Percentiles rank a stretch among this genome's conserved stretches.
Evolutionary conservation across 805 yeast genomes (phyloP).

Genomic region (Teunomyces barrocoloradensis): DNA sequence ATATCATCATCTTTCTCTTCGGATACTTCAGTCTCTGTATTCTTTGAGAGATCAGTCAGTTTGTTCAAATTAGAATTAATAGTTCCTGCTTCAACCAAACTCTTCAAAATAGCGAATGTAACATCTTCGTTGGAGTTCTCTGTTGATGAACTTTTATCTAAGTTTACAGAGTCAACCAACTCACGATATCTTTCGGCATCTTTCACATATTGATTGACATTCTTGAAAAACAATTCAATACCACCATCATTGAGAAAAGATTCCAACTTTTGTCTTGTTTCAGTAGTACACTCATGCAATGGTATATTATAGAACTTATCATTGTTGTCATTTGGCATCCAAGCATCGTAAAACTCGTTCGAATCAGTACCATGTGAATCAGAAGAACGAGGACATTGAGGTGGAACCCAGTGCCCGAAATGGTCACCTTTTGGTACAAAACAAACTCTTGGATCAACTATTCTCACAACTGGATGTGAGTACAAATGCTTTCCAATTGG

Average conservation of each 20-base stretch:
- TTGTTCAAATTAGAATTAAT: background rate
- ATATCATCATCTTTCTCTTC: background rate
- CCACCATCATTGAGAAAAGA: conserved; percentile 13
- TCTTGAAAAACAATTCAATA: conserved; percentile 14
- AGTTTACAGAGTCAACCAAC: conserved; percentile 15
- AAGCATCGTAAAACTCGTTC: too few relatives aligned
- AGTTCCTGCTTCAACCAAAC: conserved; percentile 11
- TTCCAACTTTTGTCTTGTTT: conserved; percentile 12
- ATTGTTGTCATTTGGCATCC: too few relatives aligned
- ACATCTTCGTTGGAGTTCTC: conserved; percentile 15
- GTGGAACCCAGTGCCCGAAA: background rate
- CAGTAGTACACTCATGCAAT: conserved; percentile 16
- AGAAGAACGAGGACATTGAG: too few relatives aligned
- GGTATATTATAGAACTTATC: conserved; percentile 27
- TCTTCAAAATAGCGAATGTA: conserved; percentile 22
- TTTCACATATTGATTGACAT: conserved; percentile 15
- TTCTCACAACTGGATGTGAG: conserved; percentile 30
- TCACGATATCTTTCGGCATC: conserved; percentile 24
- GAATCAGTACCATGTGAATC: too few relatives aligned
- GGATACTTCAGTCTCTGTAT: background rate
- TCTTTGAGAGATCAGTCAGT: background rate
- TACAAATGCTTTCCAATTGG: conserved; percentile 19
- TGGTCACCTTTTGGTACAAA: background rate
- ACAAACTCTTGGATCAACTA: conserved; percentile 7
- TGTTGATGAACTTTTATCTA: conserved; percentile 1